phyloP scores from a whole-genome alignment of 805 yeast species.

The Clavispora fructus region DNA sequence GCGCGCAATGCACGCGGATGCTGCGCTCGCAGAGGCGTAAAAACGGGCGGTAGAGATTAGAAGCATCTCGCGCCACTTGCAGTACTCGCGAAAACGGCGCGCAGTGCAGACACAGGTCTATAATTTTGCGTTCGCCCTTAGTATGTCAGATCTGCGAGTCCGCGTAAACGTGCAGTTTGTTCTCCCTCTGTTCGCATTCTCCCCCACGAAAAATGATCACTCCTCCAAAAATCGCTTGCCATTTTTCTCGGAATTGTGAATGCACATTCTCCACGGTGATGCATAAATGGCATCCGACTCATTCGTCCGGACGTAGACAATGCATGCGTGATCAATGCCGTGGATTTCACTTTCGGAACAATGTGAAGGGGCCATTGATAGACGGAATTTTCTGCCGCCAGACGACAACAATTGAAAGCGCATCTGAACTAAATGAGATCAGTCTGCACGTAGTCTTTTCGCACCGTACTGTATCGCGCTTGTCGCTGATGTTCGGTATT shows the following conservation, averaged over 20 bases:
- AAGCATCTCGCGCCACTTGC: background rate
- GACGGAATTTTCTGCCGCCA: background rate
- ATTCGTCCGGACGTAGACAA: background rate
- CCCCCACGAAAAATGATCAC: background rate
- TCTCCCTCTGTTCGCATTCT: background rate
- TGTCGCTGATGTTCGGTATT: background rate
- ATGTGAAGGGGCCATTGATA: background rate
- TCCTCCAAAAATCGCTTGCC: background rate
- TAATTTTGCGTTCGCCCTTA: background rate
- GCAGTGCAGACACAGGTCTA: background rate
- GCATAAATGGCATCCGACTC: no score
- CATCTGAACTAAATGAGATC: background rate
- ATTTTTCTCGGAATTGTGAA: no score
- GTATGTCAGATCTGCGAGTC: background rate
- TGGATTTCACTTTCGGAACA: no score
- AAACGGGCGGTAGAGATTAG: background rate
- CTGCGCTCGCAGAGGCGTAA: background rate
- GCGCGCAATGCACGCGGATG: background rate
- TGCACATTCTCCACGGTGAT: no score
- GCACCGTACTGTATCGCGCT: background rate
- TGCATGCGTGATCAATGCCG: background rate
- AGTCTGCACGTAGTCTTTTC: background rate
- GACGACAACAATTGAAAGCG: background rate
- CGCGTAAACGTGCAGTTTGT: background rate
- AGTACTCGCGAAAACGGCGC: background rate